Evolutionary conservation across 345 rosid species (phyloP).

Genomic region (Murraya paniculata): DNA sequence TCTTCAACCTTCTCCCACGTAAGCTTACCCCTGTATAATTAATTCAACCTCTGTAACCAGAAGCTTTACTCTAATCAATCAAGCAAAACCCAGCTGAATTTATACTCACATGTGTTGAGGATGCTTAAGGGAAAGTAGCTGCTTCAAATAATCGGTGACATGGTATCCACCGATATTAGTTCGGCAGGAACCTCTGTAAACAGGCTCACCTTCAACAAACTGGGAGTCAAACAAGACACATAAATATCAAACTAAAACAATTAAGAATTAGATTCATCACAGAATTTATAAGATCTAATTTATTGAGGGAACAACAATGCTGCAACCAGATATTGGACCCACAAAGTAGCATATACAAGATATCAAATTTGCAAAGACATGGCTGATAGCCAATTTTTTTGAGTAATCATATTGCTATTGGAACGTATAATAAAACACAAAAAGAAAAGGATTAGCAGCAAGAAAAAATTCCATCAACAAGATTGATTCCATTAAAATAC

Average conservation of each 20-base stretch:
- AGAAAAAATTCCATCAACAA: not conserved
- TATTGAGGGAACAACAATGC: not conserved
- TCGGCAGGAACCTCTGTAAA: constrained; percentile 73
- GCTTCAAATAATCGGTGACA: constrained; percentile 85
- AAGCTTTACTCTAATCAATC: constrained; percentile 2
- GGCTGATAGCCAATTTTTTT: too few relatives aligned
- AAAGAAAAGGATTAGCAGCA: not conserved
- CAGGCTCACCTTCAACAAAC: constrained; percentile 88
- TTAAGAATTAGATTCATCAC: not conserved
- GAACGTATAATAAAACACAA: not conserved
- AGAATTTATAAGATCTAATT: not conserved
- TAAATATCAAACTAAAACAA: not conserved
- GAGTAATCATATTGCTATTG: too few relatives aligned
- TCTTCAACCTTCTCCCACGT: constrained; percentile 98
- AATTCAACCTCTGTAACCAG: constrained; percentile 10
- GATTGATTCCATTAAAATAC: not conserved
- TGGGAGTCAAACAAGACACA: constrained; percentile 25
- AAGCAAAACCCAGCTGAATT: constrained; percentile 6
- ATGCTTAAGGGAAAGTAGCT: constrained; percentile 86
- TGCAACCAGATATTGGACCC: not conserved
- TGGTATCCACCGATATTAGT: constrained; percentile 93
- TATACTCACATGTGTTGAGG: constrained; percentile 82
- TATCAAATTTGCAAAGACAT: too few relatives aligned
- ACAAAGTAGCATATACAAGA: not conserved
- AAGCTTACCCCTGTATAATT: constrained; percentile 57